phyloP scores from a whole-genome alignment of 23 red algal species.

The Chondrus crispus region DNA sequence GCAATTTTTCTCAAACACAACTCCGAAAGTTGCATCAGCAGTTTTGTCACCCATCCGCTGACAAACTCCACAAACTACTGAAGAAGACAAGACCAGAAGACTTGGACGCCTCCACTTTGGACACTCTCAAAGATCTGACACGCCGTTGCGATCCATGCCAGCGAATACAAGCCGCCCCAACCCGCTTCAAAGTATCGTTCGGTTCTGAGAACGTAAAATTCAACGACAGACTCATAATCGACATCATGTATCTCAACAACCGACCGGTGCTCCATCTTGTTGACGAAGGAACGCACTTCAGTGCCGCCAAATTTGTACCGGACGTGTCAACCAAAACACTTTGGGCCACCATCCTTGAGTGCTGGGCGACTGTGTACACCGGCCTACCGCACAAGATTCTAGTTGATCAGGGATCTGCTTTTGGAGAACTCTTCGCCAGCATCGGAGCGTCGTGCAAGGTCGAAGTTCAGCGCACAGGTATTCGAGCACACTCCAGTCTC shows the following conservation, averaged over 20 bases:
- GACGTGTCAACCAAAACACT: neutral
- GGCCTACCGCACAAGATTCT: neutral
- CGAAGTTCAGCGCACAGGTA: neutral
- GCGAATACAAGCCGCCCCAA: neutral
- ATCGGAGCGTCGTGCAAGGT: neutral
- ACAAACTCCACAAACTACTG: neutral
- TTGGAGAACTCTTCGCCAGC: neutral
- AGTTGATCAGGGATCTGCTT: neutral
- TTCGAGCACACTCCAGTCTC: constrained; percentile 19
- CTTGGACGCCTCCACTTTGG: neutral
- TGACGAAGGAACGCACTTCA: neutral
- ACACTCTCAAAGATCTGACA: neutral
- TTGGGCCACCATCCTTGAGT: neutral
- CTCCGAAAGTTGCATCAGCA: neutral
- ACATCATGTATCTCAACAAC: constrained; percentile 13
- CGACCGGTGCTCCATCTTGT: constrained; percentile 1
- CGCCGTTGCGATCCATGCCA: neutral
- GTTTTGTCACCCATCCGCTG: neutral
- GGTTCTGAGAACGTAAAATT: neutral
- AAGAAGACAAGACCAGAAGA: neutral
- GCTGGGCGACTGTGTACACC: constrained; percentile 18
- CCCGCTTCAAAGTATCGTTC: neutral
- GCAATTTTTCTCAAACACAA: neutral
- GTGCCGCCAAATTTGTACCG: neutral
- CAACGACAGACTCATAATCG: neutral